Conservation (phyloP, 352 stramenopile genomes). For the Globisporangium cystogenes region DNA sequence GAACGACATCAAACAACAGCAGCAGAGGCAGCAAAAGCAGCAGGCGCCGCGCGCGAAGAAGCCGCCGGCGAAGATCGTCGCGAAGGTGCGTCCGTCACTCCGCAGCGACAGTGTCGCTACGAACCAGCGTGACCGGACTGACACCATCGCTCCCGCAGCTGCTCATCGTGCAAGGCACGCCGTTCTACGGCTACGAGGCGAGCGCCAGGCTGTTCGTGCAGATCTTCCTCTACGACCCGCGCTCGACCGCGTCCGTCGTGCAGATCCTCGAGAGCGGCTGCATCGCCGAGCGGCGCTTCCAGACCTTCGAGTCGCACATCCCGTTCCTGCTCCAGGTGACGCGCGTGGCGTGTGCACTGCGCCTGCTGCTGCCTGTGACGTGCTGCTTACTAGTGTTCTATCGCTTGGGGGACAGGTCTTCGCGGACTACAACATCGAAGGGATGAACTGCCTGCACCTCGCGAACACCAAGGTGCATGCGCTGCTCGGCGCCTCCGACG, state of each 20-base stretch:
- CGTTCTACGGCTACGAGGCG: conserved; percentile 88
- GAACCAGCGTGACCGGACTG: background rate
- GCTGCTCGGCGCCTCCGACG: too few species aligned
- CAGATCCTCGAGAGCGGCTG: conserved; percentile 81
- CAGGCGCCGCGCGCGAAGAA: background rate
- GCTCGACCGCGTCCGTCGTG: conserved; percentile 46
- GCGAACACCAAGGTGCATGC: conserved; percentile 52
- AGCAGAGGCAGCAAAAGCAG: conserved; percentile 11
- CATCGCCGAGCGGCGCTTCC: conserved; percentile 66
- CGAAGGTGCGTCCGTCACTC: conserved; percentile 38
- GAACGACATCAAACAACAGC: conserved; percentile 39
- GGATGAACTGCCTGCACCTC: conserved; percentile 84
- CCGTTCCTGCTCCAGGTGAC: conserved; percentile 84
- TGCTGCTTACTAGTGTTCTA: conserved; percentile 20
- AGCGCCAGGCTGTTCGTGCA: conserved; percentile 78
- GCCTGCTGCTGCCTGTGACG: background rate
- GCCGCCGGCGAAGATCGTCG: conserved; percentile 33
- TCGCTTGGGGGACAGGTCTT: conserved; percentile 72
- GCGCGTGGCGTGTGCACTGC: background rate
- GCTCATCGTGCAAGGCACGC: conserved; percentile 79
- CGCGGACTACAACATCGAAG: conserved; percentile 90
- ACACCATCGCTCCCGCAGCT: conserved; percentile 30
- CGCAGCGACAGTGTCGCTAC: background rate
- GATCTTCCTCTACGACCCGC: conserved; percentile 87
- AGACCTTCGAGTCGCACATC: conserved; percentile 87